Evolutionary conservation across 164 flowering plant species (phyloP).

Genomic region (Vitis rupestris): DNA sequence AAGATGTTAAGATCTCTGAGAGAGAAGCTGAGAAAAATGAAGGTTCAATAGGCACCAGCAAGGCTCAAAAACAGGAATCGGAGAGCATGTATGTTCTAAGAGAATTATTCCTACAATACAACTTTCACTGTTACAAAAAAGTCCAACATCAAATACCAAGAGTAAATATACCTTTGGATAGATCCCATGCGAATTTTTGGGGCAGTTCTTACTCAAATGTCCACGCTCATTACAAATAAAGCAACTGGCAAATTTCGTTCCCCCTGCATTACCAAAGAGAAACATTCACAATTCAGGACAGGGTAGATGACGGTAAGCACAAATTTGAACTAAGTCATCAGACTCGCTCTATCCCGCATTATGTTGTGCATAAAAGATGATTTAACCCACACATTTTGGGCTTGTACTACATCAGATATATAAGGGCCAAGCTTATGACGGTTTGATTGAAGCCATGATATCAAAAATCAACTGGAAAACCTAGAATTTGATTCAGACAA

Average conservation of each 20-base stretch:
- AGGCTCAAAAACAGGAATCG: background rate
- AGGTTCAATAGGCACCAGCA: background rate
- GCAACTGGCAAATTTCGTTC: slow-evolving; percentile 90
- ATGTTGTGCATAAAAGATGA: too few species aligned
- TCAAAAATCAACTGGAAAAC: too few species aligned
- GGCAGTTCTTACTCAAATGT: slow-evolving; percentile 89
- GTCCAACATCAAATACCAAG: background rate
- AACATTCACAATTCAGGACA: background rate
- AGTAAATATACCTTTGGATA: slow-evolving; percentile 79
- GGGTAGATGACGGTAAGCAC: background rate
- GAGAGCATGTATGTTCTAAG: background rate
- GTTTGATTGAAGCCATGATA: too few species aligned
- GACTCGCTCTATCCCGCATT: background rate
- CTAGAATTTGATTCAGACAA: too few species aligned
- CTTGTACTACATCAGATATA: too few species aligned
- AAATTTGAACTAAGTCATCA: background rate
- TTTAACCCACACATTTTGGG: too few species aligned
- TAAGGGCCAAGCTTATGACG: too few species aligned
- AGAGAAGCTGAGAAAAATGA: background rate
- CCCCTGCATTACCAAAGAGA: slow-evolving; percentile 55
- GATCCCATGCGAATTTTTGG: slow-evolving; percentile 81
- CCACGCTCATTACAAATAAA: slow-evolving; percentile 83
- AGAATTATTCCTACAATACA: background rate
- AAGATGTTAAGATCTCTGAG: background rate
- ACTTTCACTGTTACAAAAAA: background rate